These are phyloP conservation scores for Geranomyces variabilis DNA, from an alignment of 192 early-diverging fungal genomes.

Conservation along the genomic window DNA sequence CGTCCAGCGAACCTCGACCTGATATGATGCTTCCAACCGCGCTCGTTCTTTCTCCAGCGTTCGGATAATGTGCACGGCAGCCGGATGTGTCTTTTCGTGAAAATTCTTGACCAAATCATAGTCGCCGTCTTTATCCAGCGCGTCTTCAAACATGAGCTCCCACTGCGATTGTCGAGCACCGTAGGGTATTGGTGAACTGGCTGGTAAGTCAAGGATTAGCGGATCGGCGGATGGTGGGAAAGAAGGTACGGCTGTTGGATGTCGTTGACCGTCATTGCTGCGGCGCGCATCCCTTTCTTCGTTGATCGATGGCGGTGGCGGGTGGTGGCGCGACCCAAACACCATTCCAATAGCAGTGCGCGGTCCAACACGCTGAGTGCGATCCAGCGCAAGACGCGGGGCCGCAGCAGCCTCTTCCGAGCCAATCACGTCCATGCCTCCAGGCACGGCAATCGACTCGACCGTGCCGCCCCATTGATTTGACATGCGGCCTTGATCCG, in stretches of 20 bases:
- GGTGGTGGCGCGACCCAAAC: neutral
- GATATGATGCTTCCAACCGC: constrained; percentile 34
- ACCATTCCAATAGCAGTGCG: constrained; percentile 1
- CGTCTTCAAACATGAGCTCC: constrained; percentile 12
- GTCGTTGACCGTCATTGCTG: neutral
- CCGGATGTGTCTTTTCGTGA: constrained; percentile 30
- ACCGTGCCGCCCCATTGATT: constrained; percentile 7
- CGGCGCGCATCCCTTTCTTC: neutral
- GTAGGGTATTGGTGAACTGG: neutral
- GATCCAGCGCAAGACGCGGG: neutral
- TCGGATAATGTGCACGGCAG: constrained; percentile 28
- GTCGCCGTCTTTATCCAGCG: constrained; percentile 10
- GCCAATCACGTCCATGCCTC: constrained; percentile 35
- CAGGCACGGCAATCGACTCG: constrained; percentile 27
- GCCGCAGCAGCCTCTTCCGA: constrained; percentile 35
- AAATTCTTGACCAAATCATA: constrained; percentile 14
- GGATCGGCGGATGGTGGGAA: neutral
- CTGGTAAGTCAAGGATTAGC: neutral
- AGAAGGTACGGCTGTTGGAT: too few species aligned
- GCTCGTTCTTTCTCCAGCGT: constrained; percentile 36
- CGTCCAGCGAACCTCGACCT: constrained; percentile 24
- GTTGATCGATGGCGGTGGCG: neutral
- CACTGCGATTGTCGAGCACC: constrained; percentile 1
- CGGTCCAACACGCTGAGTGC: neutral
- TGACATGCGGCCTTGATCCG: constrained; percentile 5